A percentile compares a stretch with the other conserved stretches of the same genome.
Conservation (phyloP, 1,139 yeast genomes). For the Diutina sp. region DNA sequence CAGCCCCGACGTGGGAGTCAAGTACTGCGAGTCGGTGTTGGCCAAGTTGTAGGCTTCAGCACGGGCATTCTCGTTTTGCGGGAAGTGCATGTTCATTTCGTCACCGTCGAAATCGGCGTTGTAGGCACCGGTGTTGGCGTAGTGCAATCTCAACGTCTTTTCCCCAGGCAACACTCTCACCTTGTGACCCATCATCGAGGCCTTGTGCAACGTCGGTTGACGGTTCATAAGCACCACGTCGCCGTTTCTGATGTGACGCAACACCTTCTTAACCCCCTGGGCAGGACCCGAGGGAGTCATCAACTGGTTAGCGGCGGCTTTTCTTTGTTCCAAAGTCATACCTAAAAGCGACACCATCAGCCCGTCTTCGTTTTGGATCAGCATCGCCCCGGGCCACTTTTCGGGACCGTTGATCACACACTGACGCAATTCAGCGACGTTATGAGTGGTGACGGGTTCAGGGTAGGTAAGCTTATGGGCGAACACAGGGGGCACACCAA, state of each 20-base stretch:
- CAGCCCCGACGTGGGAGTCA: constrained; percentile 96
- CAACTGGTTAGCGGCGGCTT: constrained; percentile 90
- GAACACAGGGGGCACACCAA: constrained; percentile 98
- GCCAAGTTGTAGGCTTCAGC: constrained; percentile 95
- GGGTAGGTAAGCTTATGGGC: constrained; percentile 94
- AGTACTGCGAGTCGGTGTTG: constrained; percentile 91
- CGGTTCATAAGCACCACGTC: constrained; percentile 98
- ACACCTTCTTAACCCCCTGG: constrained; percentile 81
- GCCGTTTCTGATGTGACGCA: constrained; percentile 84
- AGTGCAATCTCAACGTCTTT: constrained; percentile 90
- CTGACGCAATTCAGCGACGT: constrained; percentile 79
- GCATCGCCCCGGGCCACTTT: constrained; percentile 97
- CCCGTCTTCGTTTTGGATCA: constrained; percentile 96
- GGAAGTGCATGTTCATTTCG: constrained; percentile 99
- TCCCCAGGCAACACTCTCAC: constrained; percentile 96
- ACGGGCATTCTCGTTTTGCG: constrained; percentile 95
- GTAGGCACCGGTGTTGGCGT: constrained; percentile 98
- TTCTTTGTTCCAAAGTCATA: constrained; percentile 88
- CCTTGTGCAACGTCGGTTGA: constrained; percentile 98
- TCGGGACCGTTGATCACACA: constrained; percentile 97
- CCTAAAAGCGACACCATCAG: constrained; percentile 68
- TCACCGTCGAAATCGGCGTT: constrained; percentile 99
- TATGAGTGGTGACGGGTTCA: constrained; percentile 94
- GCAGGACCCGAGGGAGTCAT: constrained; percentile 60
- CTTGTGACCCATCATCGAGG: constrained; percentile 99